Evolutionary conservation across 202 grass and related monocot species (phyloP), one percentile per base, ranked within the genome.

Genomic region (Panicum virgatum): DNA sequence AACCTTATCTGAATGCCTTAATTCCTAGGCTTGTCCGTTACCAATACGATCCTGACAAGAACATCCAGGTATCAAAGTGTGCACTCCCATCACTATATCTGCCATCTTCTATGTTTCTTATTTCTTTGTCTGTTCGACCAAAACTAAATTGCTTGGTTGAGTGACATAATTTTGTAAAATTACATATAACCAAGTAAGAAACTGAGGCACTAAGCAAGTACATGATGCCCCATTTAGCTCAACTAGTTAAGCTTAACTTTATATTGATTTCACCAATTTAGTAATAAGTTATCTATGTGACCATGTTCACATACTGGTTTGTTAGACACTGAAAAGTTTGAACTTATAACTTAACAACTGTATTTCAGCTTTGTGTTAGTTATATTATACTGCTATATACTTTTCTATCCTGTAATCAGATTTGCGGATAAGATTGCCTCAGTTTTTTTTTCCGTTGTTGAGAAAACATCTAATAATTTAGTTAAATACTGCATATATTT

Each of bases 21-120:
- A 94, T 98, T 85, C 95, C 95, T 82, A 94, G 92, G 86, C 95
- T 98, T 87, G 84, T 98, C 32, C 86, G 95, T 32, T 94, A 98
- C 70, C 95, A 98, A 66, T 93, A 98, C 56, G 95, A 98, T 72
- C 95, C 95, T 80, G 95, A 98, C 86, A 98, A 98, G 82, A 98
- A 98, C 82, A 93, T 98, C 68, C 94, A 97, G 92, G 94, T 97
- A 89, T 77, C 20, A 3, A 84, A 81, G 23, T 88, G 42, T 74
- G 72, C 70, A 83, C 72, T 76, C 19, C 29, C 67, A 34, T 82
- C 50, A 65, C 25, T n/a, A 58, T 66, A 38, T 44, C 50, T 84
- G 19, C 4, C 18, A 80, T 61, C 13, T 76, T 62, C 9, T 51
- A 6, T 71, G 14, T 32, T 71, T 71, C 25, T 10, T 22, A 34